phyloP scores from a whole-genome alignment of 768 basidiomycete species.

The Auricularia sp. region DNA sequence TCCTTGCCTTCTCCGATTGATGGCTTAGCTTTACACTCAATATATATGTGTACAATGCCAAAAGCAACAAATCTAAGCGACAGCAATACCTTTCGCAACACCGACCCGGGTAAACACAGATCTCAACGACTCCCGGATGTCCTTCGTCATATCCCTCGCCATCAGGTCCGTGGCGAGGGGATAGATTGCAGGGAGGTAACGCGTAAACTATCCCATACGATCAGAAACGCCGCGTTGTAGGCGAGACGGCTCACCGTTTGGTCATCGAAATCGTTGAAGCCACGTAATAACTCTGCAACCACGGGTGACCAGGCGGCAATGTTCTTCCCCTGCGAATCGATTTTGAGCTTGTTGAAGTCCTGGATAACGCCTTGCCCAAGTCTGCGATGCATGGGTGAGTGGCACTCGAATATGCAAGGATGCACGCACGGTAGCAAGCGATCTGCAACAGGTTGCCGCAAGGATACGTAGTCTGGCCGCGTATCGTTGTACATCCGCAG shows the following conservation, averaged over 20 bases:
- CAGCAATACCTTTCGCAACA: slow-evolving; percentile 59
- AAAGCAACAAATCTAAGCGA: slow-evolving; percentile 33
- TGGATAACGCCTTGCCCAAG: slow-evolving; percentile 79
- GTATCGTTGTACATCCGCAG: slow-evolving; percentile 90
- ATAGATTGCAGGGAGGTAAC: slow-evolving; percentile 85
- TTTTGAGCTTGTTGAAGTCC: slow-evolving; percentile 82
- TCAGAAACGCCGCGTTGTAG: slow-evolving; percentile 6
- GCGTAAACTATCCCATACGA: slow-evolving; percentile 54
- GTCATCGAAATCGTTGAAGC: slow-evolving; percentile 82
- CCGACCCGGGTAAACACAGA: slow-evolving; percentile 77
- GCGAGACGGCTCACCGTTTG: slow-evolving; percentile 58
- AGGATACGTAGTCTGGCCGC: slow-evolving; percentile 77
- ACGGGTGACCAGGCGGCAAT: slow-evolving; percentile 99
- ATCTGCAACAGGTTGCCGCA: slow-evolving; percentile 70
- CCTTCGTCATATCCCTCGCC: slow-evolving; percentile 69
- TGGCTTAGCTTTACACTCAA: not conserved
- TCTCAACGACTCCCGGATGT: slow-evolving; percentile 71
- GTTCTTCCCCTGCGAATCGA: slow-evolving; percentile 89
- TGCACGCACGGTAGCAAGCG: slow-evolving; percentile 57
- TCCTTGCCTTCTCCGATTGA: not conserved
- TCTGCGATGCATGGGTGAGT: slow-evolving; percentile 31
- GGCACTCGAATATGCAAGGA: not conserved
- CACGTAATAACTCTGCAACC: slow-evolving; percentile 86
- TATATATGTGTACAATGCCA: slow-evolving; percentile 10
- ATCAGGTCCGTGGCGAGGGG: slow-evolving; percentile 82